A percentile compares a stretch with the other conserved stretches of the same genome.
Conservation (phyloP, 805 yeast species). For the Kazachstania psychrophila region DNA sequence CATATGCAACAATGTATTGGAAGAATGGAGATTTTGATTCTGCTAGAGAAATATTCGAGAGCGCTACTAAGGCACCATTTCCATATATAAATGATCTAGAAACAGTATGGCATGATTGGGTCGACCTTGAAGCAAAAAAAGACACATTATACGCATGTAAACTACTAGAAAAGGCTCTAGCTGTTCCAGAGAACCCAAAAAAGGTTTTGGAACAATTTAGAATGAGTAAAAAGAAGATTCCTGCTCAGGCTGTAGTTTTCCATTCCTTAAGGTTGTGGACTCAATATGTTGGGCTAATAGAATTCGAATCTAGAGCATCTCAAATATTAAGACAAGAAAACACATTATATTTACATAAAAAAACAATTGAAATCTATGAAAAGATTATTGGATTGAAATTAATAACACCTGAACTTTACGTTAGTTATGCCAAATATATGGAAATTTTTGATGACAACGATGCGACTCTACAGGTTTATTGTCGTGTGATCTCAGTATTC, state of each 20-base stretch:
- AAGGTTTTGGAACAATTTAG: constrained; percentile 14
- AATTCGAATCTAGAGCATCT: constrained; percentile 29
- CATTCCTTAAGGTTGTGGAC: constrained; percentile 63
- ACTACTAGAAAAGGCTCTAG: constrained; percentile 36
- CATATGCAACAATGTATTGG: constrained; percentile 59
- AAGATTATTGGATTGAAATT: constrained; percentile 46
- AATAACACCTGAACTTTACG: constrained; percentile 57
- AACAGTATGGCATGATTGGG: constrained; percentile 66
- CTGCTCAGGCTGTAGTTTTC: constrained; percentile 52
- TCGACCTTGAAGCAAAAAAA: constrained; percentile 56
- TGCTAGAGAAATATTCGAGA: constrained; percentile 53
- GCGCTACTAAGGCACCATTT: constrained; percentile 65
- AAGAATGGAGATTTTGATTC: constrained; percentile 43
- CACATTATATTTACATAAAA: constrained; percentile 13
- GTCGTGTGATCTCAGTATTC: constrained; percentile 56
- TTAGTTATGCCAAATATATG: constrained; percentile 57
- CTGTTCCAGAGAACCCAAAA: constrained; percentile 31
- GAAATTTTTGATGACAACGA: constrained; percentile 38
- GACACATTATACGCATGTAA: constrained; percentile 37
- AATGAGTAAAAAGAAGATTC: constrained; percentile 16
- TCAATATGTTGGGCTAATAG: constrained; percentile 60
- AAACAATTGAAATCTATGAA: constrained; percentile 41
- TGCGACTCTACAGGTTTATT: constrained; percentile 51
- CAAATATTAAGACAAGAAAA: constrained; percentile 10
- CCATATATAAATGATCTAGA: constrained; percentile 54